Percentiles rank a stretch among this genome's conserved stretches.
These are phyloP conservation scores for Vitellaria paradoxa DNA, from an alignment of 179 eudicot genomes.

Conservation along the genomic window DNA sequence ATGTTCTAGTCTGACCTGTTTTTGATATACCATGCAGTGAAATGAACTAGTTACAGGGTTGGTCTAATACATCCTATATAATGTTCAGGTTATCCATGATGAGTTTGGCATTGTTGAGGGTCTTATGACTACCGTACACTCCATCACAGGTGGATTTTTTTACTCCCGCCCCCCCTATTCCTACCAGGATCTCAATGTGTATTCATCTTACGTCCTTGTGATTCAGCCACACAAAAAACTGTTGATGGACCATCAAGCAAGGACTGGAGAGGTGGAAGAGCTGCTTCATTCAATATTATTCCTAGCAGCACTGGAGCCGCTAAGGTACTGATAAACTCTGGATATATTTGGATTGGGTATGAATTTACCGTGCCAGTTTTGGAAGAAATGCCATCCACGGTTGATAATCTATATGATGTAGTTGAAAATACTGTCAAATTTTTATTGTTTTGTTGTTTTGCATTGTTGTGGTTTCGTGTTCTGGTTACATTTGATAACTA, in stretches of 20 bases:
- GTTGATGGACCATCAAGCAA: slow-evolving; percentile 61
- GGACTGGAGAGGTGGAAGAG: slow-evolving; percentile 34
- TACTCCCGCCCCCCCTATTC: not conserved
- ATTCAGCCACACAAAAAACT: slow-evolving; percentile 21
- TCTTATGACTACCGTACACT: slow-evolving; percentile 30
- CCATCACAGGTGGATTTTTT: slow-evolving; percentile 54
- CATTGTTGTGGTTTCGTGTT: not conserved
- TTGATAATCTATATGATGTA: not conserved
- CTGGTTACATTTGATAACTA: not conserved
- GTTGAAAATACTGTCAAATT: not conserved
- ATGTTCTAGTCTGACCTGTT: not conserved
- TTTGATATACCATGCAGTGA: not conserved
- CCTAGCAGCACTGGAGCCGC: slow-evolving; percentile 66
- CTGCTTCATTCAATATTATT: slow-evolving; percentile 43
- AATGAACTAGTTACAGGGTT: not conserved
- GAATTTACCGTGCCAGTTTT: not conserved
- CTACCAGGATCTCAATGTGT: not conserved
- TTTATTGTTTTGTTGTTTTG: not conserved
- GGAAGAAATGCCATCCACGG: not conserved
- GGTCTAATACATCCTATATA: not conserved
- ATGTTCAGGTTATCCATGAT: slow-evolving; percentile 57
- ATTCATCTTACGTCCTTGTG: not conserved
- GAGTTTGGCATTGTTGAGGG: slow-evolving; percentile 13
- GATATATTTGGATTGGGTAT: not conserved
- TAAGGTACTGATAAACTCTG: slow-evolving; percentile 39